These are phyloP conservation scores for Cutaneotrichosporon cyanovorans DNA, from an alignment of 1,284 basidiomycete genomes.

Conservation along the genomic window DNA sequence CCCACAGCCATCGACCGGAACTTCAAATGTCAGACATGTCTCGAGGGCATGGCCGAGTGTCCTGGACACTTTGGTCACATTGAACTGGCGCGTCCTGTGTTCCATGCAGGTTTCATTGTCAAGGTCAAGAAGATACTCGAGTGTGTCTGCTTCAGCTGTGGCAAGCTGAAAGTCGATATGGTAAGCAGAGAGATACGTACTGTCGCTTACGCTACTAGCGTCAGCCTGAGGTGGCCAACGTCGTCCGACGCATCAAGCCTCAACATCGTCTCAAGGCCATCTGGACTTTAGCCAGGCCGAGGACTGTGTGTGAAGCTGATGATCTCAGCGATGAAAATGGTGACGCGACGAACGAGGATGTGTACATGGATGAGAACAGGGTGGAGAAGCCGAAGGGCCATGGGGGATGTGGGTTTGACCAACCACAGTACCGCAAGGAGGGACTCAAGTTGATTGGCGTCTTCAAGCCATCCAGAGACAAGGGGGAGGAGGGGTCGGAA, in stretches of 20 bases:
- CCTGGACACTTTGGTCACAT: constrained; percentile 99
- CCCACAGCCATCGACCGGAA: constrained; percentile 79
- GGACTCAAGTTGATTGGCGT: constrained; percentile 93
- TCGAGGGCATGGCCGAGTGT: constrained; percentile 96
- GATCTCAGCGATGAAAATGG: constrained; percentile 59
- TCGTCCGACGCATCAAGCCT: constrained; percentile 75
- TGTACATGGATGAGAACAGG: constrained; percentile 46
- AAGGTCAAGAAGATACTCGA: constrained; percentile 99
- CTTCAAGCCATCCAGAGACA: constrained; percentile 85
- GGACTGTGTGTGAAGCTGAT: constrained; percentile 76
- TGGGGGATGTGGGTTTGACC: constrained; percentile 88
- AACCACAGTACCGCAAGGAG: constrained; percentile 89
- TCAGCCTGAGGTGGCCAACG: constrained; percentile 72
- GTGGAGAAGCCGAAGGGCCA: constrained; percentile 54
- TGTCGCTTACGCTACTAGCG: constrained; percentile 49
- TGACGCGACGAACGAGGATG: constrained; percentile 60
- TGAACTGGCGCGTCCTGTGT: constrained; percentile 91
- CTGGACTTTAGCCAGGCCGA: constrained; percentile 59
- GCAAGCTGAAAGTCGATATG: constrained; percentile 92
- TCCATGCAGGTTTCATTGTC: constrained; percentile 94
- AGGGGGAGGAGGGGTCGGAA: constrained; percentile 76
- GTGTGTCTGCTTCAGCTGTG: constrained; percentile 97
- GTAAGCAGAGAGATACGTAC: constrained; percentile 55
- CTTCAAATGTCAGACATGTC: constrained; percentile 99
- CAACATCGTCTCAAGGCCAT: constrained; percentile 82